These are phyloP conservation scores for Geotrichum europaeum DNA, from an alignment of 1,139 yeast genomes.

Conservation along the genomic window DNA sequence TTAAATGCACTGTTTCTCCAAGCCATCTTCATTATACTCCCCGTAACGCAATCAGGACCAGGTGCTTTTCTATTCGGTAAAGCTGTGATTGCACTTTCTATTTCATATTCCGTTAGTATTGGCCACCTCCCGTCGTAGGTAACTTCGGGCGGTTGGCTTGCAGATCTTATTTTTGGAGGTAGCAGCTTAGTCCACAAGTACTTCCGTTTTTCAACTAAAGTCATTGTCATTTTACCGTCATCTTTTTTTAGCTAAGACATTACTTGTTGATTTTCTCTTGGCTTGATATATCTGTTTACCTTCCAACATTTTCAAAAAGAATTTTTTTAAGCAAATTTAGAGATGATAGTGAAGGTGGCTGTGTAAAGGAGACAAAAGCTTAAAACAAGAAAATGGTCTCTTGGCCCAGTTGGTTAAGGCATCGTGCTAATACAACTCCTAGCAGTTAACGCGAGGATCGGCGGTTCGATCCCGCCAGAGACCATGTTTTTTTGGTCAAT, in stretches of 20 bases:
- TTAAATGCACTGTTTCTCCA: constrained; percentile 2
- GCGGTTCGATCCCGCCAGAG: too few relatives aligned
- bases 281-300: background rate
- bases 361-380: too few relatives aligned
- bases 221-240: background rate
- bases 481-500: too few relatives aligned
- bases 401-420: too few relatives aligned
- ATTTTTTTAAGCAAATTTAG: too few relatives aligned
- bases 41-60: constrained; percentile 7
- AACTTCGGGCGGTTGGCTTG: background rate
- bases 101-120: background rate
- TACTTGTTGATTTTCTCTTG: background rate
- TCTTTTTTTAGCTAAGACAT: background rate
- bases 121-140: background rate
- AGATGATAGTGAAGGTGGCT: too few relatives aligned
- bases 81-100: background rate
- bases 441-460: too few relatives aligned
- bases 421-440: too few relatives aligned
- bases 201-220: background rate
- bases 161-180: background rate
- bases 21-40: constrained; percentile 1
- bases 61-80: constrained; percentile 6
- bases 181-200: background rate
- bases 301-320: too few relatives aligned
- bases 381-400: too few relatives aligned